phyloP scores from a whole-genome alignment of 164 flowering plant species.

The Vitis vinifera region DNA sequence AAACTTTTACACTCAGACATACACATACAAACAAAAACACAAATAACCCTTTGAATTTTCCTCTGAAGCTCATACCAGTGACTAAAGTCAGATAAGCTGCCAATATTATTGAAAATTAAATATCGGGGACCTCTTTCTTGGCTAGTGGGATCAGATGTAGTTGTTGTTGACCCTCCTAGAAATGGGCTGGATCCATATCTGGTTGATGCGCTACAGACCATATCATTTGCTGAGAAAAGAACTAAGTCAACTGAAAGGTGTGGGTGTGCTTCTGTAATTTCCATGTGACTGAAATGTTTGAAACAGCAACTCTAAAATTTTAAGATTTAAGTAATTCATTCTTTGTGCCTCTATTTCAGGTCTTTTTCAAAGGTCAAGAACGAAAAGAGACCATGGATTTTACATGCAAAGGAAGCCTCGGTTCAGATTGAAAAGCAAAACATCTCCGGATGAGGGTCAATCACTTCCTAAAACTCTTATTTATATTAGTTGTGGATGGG shows the following conservation, averaged over 20 bases:
- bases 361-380: conserved; percentile 42
- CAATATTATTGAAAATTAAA: no score
- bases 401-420: conserved; percentile 75
- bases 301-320: no score
- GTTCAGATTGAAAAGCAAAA: conserved; percentile 19
- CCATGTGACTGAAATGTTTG: neutral
- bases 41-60: no score
- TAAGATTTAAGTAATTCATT: neutral
- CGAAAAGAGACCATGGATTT: conserved; percentile 94
- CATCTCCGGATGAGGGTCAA: no score
- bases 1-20: neutral
- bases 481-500: conserved; percentile 98
- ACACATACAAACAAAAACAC: neutral
- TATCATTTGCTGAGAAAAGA: conserved; percentile 42
- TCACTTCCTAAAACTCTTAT: conserved; percentile 75
- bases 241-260: conserved; percentile 53
- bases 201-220: conserved; percentile 46
- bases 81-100: no score
- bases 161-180: conserved; percentile 94
- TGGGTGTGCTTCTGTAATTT: neutral
- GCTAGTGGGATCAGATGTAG: conserved; percentile 86
- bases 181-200: conserved; percentile 83
- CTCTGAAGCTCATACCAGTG: no score
- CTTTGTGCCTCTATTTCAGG: conserved; percentile 28
- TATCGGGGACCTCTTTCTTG: conserved; percentile 78